Evolutionary conservation across 805 yeast species (phyloP).

Genomic region (Yamadazyma tumulicola): DNA sequence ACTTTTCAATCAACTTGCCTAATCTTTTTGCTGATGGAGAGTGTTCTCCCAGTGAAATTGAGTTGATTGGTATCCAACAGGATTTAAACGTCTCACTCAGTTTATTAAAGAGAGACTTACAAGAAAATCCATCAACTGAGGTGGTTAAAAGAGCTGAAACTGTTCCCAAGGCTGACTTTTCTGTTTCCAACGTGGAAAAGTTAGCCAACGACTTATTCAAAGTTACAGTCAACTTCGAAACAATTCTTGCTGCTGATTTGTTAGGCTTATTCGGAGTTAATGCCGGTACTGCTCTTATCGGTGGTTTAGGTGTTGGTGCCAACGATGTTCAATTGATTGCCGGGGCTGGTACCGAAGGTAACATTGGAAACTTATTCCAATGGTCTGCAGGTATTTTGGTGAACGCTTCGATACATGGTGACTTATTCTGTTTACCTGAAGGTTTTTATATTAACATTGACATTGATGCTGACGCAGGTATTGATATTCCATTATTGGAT

Average conservation of each 20-base stretch:
- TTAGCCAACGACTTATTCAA: conserved; percentile 18
- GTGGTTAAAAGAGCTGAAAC: conserved; percentile 9
- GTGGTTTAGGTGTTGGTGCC: conserved; percentile 13
- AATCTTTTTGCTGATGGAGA: conserved; percentile 3
- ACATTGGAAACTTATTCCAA: conserved; percentile 15
- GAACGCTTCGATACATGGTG: conserved; percentile 14
- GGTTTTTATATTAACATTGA: conserved; percentile 17
- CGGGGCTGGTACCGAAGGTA: conserved; percentile 13
- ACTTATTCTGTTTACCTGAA: conserved; percentile 24
- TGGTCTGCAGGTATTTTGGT: conserved; percentile 25
- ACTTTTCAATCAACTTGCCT: conserved; percentile 6
- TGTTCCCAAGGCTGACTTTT: conserved; percentile 23
- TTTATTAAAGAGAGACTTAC: conserved; percentile 11
- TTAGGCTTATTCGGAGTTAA: conserved; percentile 12
- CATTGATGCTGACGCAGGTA: conserved; percentile 5
- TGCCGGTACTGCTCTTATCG: conserved; percentile 20
- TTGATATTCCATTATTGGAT: conserved; percentile 11
- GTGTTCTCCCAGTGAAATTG: conserved; percentile 8
- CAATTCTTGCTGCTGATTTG: conserved; percentile 13
- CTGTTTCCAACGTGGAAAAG: conserved; percentile 21
- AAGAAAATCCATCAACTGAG: too few relatives aligned
- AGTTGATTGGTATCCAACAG: conserved; percentile 10
- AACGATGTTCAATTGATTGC: conserved; percentile 11
- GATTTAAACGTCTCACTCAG: conserved; percentile 8
- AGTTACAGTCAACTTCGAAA: conserved; percentile 22